Base-by-base conservation (phyloP, 495 filamentous ascomycete species). In the Xylaria longipes region DNA sequence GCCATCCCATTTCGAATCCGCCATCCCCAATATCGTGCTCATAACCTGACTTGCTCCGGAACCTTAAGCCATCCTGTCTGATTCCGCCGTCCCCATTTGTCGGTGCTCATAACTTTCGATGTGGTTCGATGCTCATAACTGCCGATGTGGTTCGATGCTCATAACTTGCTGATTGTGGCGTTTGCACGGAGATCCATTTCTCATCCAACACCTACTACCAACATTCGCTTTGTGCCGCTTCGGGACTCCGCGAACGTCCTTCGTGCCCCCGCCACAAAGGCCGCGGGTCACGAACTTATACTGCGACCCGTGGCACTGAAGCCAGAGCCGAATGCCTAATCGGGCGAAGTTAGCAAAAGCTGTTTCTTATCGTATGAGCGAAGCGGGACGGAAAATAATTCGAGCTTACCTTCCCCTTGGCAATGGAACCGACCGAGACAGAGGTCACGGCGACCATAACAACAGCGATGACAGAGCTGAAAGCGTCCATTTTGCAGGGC, bases 401-500 rank as follows among this genome's bases (percentile, higher is more conserved):
- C 0, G 20, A 45, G 35, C 70, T 72, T 68, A 72, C 70, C 70
- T 68, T 72, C 64, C 64, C 62, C 64, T 68, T 6, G 45, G 70
- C 54, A n/a, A 56, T 54, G 39, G 70, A 50, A n/a, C 54, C 54
- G 45, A 54, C 70, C 43, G 56, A 72, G 41, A 72, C 46, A 17
- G 61, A 65, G 69, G 60, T 17, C 29, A 22, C 52, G 54, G 63
- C n/a, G 29, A 22, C 41, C 50, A 71, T 60, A n/a, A 41, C 64
- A 63, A 56, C 64, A 63, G 64, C 57, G 45, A 68, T 27, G 35
- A 41, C 25, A 60, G 70, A 58, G 62, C 31, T 17, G 50, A 60
- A 37, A 68, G 70, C 64, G 48, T 72, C 70, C 70, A 72, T 72
- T 52, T 72, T 68, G 33, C 25, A 14, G 27, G 52, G 57, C 64